Base-by-base conservation (phyloP, 192 early-diverging fungal genomes). In the Linderina pennispora region DNA sequence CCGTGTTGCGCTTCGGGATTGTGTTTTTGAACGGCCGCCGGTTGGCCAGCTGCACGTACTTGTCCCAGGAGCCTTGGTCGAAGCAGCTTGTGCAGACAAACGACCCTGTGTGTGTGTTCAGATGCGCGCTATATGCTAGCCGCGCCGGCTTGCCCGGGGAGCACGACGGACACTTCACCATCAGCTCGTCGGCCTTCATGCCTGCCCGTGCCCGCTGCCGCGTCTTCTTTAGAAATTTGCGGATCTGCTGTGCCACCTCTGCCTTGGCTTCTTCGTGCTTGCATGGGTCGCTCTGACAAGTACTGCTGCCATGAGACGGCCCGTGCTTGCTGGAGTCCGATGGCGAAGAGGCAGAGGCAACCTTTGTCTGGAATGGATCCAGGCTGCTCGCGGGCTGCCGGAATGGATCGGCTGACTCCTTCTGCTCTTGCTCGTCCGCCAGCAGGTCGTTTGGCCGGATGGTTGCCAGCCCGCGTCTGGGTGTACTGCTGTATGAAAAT, bases 1-100 rank as follows among this genome's bases (percentile, higher is more conserved):
- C 34, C 10, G 25, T 19, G 36, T 31, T 58, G 14, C 41, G 23
- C 16, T 51, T 44, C 11, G 59, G 61, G 17, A 58, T 77, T 25
- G 55, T 64, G 53, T 59, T 70, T 21, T 55, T 66, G 18, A 59
- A 66, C 40, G 45, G 58, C 33, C 62, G 44, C 23, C 66, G 46
- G 11, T 21, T 34, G n/a, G 74, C 62, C 14, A 75, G 58, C 35
- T 72, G 50, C 34, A 59, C 53, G 58, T 81, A 85, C 19, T 81
- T 77, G 4, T 67, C 57, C 79, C 81, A 85, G 9, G 56, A 34
- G 0, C 83, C 80, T 33, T 77, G 64, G 33, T 61, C 62, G 45
- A 67, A 58, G 53, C 83, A 85, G 18, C 56, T 64, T 1, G 67
- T 68, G 41, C 83, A 85, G 26, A 72, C 53, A 66, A 76, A 85